These are phyloP conservation scores for Coemansia sp. DNA, from an alignment of 192 early-diverging fungal genomes.

Conservation along the genomic window DNA sequence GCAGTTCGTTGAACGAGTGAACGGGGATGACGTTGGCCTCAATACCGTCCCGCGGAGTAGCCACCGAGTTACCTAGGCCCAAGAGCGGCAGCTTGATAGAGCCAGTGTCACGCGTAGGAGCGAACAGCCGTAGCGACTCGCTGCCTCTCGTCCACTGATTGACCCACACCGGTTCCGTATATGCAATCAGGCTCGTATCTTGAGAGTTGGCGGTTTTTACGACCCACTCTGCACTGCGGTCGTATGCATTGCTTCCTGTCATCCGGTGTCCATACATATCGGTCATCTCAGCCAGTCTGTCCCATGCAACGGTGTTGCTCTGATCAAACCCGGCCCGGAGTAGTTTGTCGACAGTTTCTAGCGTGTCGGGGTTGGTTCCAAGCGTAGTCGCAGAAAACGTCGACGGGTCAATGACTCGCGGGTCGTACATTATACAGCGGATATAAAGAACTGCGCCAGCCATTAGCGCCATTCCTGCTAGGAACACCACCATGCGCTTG, in stretches of 20 bases:
- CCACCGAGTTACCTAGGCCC: conserved; percentile 55
- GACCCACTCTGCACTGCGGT: conserved; percentile 59
- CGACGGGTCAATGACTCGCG: conserved; percentile 14
- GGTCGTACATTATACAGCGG: conserved; percentile 15
- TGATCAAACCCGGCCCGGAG: conserved; percentile 21
- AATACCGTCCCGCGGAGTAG: conserved; percentile 46
- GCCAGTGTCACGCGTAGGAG: conserved; percentile 47
- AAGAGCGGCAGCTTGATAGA: conserved; percentile 52
- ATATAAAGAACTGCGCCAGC: conserved; percentile 12
- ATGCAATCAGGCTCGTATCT: conserved; percentile 47
- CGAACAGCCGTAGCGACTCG: conserved; percentile 58
- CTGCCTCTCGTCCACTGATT: conserved; percentile 55
- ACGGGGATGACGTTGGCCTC: conserved; percentile 57
- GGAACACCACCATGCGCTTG: conserved; percentile 19
- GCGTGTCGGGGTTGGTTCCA: conserved; percentile 17
- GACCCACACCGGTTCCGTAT: conserved; percentile 58
- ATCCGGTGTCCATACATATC: conserved; percentile 62
- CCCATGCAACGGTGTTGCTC: conserved; percentile 57
- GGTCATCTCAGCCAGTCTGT: conserved; percentile 64
- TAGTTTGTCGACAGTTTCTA: conserved; percentile 29
- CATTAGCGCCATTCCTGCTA: conserved; percentile 11
- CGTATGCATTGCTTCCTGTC: conserved; percentile 52
- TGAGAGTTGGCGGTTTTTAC: conserved; percentile 43
- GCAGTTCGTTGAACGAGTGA: conserved; percentile 54
- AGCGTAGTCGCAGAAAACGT: conserved; percentile 22